phyloP scores from a whole-genome alignment of 306 rosid species.

The Pueraria montana region DNA sequence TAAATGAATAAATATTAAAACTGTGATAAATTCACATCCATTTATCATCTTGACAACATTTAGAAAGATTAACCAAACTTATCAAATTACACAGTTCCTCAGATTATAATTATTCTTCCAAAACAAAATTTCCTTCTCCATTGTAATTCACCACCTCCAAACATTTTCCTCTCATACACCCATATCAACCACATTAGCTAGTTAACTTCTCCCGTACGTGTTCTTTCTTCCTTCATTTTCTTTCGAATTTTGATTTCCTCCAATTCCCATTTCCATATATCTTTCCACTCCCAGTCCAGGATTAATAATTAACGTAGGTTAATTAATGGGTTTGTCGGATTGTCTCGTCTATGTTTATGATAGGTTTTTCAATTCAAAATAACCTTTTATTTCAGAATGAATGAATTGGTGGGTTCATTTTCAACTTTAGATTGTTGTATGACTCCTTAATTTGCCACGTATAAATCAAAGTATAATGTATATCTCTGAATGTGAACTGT shows the following conservation, averaged over 20 bases:
- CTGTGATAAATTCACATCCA: not conserved
- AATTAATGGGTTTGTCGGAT: not conserved
- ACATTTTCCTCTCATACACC: too few relatives aligned
- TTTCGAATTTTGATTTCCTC: not conserved
- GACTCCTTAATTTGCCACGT: not conserved
- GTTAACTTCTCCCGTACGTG: too few relatives aligned
- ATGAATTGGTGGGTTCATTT: not conserved
- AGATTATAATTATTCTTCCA: not conserved
- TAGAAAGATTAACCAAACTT: too few relatives aligned
- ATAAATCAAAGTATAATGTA: not conserved
- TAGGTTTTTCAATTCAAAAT: not conserved
- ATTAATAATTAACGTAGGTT: not conserved
- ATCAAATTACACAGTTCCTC: not conserved
- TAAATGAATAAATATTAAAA: too few relatives aligned
- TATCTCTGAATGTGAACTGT: not conserved
- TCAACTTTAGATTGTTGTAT: not conserved
- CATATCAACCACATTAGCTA: not conserved
- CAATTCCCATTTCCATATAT: not conserved
- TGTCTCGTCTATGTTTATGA: not conserved
- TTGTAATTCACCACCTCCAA: too few relatives aligned
- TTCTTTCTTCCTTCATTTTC: not conserved
- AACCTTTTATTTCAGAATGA: not conserved
- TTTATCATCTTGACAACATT: not conserved
- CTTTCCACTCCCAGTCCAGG: not conserved
- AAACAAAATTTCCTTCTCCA: too few relatives aligned